Percentiles rank a stretch among this genome's conserved stretches.
phyloP scores from a whole-genome alignment of 1,139 yeast species.

The Pichia sp. region DNA sequence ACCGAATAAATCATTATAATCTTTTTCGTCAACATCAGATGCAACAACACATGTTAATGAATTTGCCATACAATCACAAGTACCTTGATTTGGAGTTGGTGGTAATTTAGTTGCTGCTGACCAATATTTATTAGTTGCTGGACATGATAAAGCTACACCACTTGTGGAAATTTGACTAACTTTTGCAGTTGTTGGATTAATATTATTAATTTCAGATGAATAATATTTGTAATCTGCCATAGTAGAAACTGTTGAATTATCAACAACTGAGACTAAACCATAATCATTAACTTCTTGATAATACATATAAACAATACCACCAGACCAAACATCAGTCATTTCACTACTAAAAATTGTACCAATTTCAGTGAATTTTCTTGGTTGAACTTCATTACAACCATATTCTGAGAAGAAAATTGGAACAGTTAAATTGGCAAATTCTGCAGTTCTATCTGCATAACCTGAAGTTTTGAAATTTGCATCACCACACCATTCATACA shows the following conservation, averaged over 20 bases:
- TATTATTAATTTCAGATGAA: constrained; percentile 44
- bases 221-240: constrained; percentile 56
- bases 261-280: constrained; percentile 56
- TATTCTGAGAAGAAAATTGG: constrained; percentile 78
- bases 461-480: constrained; percentile 64
- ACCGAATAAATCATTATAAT: constrained; percentile 51
- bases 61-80: constrained; percentile 55
- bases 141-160: constrained; percentile 45
- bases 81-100: constrained; percentile 61
- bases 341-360: constrained; percentile 52
- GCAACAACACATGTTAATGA: constrained; percentile 51
- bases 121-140: constrained; percentile 47
- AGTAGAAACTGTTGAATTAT: constrained; percentile 43
- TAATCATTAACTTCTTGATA: constrained; percentile 68
- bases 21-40: constrained; percentile 41
- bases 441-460: constrained; percentile 63
- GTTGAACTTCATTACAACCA: constrained; percentile 61
- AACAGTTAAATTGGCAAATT: constrained; percentile 58
- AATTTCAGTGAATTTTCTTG: constrained; percentile 70
- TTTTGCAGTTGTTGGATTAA: constrained; percentile 52
- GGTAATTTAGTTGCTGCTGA: constrained; percentile 60
- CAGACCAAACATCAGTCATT: constrained; percentile 80
- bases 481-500: constrained; percentile 94
- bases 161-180: constrained; percentile 41
- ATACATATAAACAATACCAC: constrained; percentile 84